Evolutionary conservation across 1,284 basidiomycete genomes (phyloP).

Genomic region (Tilletia indica): DNA sequence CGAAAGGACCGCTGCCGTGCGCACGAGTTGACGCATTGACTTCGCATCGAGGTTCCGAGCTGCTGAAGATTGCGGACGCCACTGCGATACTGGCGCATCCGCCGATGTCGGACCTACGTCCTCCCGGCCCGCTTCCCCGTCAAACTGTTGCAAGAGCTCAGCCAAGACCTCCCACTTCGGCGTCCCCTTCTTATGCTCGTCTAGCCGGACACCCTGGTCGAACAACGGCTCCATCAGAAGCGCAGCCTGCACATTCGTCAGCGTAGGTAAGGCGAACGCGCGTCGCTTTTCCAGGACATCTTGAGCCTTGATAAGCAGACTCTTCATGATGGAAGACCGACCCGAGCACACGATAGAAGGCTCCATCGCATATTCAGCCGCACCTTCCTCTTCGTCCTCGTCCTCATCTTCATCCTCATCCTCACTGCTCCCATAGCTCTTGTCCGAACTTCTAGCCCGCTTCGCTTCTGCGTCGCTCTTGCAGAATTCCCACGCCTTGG

Average conservation of each 20-base stretch:
- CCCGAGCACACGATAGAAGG: slow-evolving; percentile 51
- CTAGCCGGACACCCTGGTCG: slow-evolving; percentile 8
- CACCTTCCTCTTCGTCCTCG: background rate
- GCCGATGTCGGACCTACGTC: background rate
- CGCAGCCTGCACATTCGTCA: slow-evolving; percentile 67
- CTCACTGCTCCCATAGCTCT: background rate
- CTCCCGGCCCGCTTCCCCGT: slow-evolving; percentile 1
- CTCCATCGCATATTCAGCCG: background rate
- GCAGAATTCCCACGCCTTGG: slow-evolving; percentile 24
- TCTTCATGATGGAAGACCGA: slow-evolving; percentile 73
- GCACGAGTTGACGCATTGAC: background rate
- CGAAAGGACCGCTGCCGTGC: background rate
- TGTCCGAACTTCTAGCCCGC: background rate
- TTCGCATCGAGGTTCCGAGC: background rate
- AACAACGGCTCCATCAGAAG: slow-evolving; percentile 40
- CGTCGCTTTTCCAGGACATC: slow-evolving; percentile 70
- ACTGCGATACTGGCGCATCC: background rate
- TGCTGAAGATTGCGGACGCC: background rate
- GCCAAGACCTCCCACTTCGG: slow-evolving; percentile 15
- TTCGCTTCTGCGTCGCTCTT: background rate
- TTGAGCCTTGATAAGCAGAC: slow-evolving; percentile 64
- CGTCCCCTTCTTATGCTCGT: slow-evolving; percentile 11
- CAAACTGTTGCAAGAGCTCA: slow-evolving; percentile 6
- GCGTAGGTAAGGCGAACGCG: slow-evolving; percentile 73
- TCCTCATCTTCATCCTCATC: slow-evolving; percentile 3